Evolutionary conservation across 116 monocot species (phyloP).

Genomic region (Zostera marina): DNA sequence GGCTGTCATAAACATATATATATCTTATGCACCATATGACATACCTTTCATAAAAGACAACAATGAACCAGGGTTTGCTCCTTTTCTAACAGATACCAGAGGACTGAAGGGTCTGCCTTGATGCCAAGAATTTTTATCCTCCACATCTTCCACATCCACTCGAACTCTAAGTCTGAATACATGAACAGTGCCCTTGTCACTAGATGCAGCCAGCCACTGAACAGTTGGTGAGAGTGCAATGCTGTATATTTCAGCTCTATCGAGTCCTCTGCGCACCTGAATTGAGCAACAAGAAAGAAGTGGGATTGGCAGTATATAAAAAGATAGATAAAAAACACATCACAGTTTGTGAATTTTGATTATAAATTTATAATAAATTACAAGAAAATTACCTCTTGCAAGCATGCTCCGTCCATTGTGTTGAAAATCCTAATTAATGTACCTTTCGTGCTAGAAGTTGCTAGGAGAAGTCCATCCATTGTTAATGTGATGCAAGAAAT

Average conservation of each 20-base stretch:
- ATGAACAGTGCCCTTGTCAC: constrained; percentile 87
- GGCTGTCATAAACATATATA: no score
- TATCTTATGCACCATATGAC: no score
- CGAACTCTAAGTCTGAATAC: constrained; percentile 67
- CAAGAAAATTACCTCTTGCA: constrained; percentile 43
- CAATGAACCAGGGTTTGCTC: constrained; percentile 59
- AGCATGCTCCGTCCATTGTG: constrained; percentile 46
- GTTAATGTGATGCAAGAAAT: constrained; percentile 44
- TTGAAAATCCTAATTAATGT: constrained; percentile 70
- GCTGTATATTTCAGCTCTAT: constrained; percentile 83
- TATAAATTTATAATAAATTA: not conserved
- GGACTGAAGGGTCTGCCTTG: constrained; percentile 36
- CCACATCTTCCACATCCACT: constrained; percentile 49
- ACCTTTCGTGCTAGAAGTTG: constrained; percentile 57
- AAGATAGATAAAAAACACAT: not conserved
- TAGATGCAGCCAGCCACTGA: constrained; percentile 78
- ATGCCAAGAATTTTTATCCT: constrained; percentile 12
- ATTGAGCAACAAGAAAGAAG: not conserved
- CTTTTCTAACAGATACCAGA: constrained; percentile 40
- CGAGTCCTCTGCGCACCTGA: constrained; percentile 77
- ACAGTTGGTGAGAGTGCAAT: constrained; percentile 72
- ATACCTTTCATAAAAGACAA: constrained; percentile 83
- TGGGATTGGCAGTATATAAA: no score
- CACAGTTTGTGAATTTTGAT: not conserved
- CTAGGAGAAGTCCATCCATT: constrained; percentile 52